Evolutionary conservation across 169 alveolate genomes (phyloP), one percentile per base, ranked within the genome.

Genomic region (Plasmodium chabaudi): DNA sequence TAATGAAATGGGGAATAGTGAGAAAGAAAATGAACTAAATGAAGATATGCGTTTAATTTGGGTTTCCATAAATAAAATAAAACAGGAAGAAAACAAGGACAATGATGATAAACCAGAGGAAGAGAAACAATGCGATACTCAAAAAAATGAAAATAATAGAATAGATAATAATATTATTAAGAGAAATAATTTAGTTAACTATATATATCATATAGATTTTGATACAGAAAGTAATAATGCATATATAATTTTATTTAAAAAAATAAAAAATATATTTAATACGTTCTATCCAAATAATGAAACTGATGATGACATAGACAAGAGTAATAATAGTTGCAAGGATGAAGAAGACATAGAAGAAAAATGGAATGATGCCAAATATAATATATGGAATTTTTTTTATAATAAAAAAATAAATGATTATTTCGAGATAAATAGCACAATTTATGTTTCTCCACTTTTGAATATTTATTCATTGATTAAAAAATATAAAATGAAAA

Each of bases 401-500:
- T 55, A 53, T 71, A 53, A 71, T 25, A 71, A 55, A 25, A 12
- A 34, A 34, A 34, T 0, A 34, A 34, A 34, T 34, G 7, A 34
- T 34, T 34, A 4, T 34, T 34, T 34, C 1, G 42, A 34, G 4
- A 1, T 34, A 34, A 34, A 34, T 34, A 34, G 4, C 6, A 34
- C 42, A 34, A 3, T 34, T 34, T 34, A 34, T 34, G 60, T 23
- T 4, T 70, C 90, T 21, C 90, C 90, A 9, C 19, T 82, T 19
- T 21, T 82, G 51, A 82, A 82, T 23, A 67, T 82, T 19, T 82
- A 39, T 46, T 17, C 77, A 7, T 19, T 82, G 56, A 82, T 82
- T 21, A 65, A 61, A 67, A 82, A 82, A 27, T 82, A 51, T 49
- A 82, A 82, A 56, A 67, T 19, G 1, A 82, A 82, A 25, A 82